Evolutionary conservation across 2,329 filamentous ascomycete species (phyloP), one percentile per base, ranked within the genome.

Genomic region (Ceratocystis smalleyi): DNA sequence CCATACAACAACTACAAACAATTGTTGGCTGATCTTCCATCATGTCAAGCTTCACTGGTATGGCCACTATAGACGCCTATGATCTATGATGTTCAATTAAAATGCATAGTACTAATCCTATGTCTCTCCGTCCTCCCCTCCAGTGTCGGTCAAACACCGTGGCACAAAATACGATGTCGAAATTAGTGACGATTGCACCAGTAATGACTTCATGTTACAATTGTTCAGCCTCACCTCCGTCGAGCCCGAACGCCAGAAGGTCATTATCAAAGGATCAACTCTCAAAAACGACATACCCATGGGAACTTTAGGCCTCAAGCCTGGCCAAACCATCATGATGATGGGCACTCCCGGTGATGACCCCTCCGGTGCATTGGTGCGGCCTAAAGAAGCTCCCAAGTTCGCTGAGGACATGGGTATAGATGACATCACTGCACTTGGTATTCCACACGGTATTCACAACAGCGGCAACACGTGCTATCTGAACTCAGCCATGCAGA

Each of bases 391-490:
- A 71, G 81, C 83, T 69, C 81, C 91, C 71, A 94, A 88, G 75
- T 99, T 99, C 71, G 76, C 95, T 68, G 94, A 99, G 75, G 94
- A 99, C 74, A 96, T 99, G 92, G 95, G 89, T 30, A 91, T 95
- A 73, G 91, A 91, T 35, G 92, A 97, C 74, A 83, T 85, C 62
- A 85, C 85, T 74, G 83, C 87, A 72, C 87, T 86, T 66, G 91
- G 89, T 66, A 92, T 82, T 57, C 94, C 95, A 1, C 88, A 91
- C 65, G 94, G 94, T 59, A 78, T 99, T 67, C 82, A 88, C 73
- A 99, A 99, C 72, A 78, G 96, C 67, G 94, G 95, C 70, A 99
- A 99, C 75, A 99, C 95, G 3, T 99, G 94, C 78, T 99, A 99
- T 74, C 85, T 97, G 71, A 99, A 99, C 79, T 94, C 94, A 61